Evolutionary conservation across 2,329 filamentous ascomycete species (phyloP).

Genomic region (Dryadomyces quercus-mongolicae): DNA sequence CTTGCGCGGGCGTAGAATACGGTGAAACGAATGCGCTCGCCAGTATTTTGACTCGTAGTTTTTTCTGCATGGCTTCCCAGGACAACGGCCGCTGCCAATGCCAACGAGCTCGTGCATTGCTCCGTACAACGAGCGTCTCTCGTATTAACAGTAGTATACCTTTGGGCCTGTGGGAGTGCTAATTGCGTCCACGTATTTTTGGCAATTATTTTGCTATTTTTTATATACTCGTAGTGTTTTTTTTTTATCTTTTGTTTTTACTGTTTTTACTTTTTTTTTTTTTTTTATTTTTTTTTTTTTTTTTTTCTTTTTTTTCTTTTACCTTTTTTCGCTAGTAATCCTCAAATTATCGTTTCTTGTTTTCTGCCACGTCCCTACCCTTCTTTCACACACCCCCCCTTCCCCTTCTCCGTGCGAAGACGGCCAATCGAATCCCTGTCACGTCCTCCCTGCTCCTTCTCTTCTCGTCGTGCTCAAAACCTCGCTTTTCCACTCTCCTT

Average conservation of each 20-base stretch:
- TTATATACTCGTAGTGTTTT: neutral
- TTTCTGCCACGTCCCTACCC: neutral
- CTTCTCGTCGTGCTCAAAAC: neutral
- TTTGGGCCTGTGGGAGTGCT: neutral
- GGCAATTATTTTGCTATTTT: neutral
- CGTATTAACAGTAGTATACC: too few relatives aligned
- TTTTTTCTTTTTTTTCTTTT: slow-evolving; percentile 2
- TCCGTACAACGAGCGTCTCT: too few relatives aligned
- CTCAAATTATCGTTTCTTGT: slow-evolving; percentile 1
- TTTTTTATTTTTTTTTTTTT: neutral
- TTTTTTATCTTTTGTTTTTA: neutral
- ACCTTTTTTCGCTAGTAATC: neutral
- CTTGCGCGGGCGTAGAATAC: neutral
- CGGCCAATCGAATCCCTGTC: slow-evolving; percentile 2
- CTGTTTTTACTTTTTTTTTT: neutral
- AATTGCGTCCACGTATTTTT: neutral
- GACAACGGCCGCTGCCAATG: too few relatives aligned
- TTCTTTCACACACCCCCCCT: neutral
- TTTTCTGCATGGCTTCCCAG: too few relatives aligned
- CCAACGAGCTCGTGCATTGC: too few relatives aligned
- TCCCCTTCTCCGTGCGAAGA: neutral
- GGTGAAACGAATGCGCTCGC: neutral
- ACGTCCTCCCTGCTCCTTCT: neutral
- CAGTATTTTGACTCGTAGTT: too few relatives aligned
- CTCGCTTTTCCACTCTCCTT: neutral